phyloP scores from a whole-genome alignment of 371 early-diverging fungal species.

The Mucor saturninus region DNA sequence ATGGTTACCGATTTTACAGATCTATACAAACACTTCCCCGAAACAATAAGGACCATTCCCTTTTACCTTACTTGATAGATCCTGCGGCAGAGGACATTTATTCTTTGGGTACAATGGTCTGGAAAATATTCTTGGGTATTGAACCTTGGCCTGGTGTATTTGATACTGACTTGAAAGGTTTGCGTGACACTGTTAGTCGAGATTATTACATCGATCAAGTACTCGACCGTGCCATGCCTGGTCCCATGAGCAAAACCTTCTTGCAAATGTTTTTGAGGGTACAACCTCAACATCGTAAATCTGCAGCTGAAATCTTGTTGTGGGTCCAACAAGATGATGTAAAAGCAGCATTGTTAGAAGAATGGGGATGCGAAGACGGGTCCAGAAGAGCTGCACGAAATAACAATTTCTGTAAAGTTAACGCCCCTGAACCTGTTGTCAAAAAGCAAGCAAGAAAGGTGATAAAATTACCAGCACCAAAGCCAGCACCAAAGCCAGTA shows the following conservation, averaged over 20 bases:
- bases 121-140: slow-evolving; percentile 66
- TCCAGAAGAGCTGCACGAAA: background rate
- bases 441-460: background rate
- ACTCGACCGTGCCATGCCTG: slow-evolving; percentile 52
- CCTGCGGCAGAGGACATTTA: slow-evolving; percentile 68
- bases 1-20: slow-evolving; percentile 61
- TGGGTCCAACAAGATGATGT: slow-evolving; percentile 46
- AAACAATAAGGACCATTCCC: slow-evolving; percentile 45
- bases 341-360: slow-evolving; percentile 29
- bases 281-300: slow-evolving; percentile 50
- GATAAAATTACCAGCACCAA: background rate
- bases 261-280: slow-evolving; percentile 50
- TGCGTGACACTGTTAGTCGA: slow-evolving; percentile 57
- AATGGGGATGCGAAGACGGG: slow-evolving; percentile 27
- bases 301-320: slow-evolving; percentile 43
- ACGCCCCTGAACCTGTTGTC: background rate
- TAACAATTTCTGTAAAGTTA: background rate
- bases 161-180: slow-evolving; percentile 60
- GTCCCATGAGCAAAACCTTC: slow-evolving; percentile 46
- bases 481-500: too few relatives aligned
- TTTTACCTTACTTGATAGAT: slow-evolving; percentile 54
- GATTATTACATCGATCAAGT: slow-evolving; percentile 53
- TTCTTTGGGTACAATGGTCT: slow-evolving; percentile 62
- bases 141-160: slow-evolving; percentile 70
- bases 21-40: slow-evolving; percentile 66